Evolutionary conservation across 1,139 yeast species (phyloP).

Genomic region (Diutina rugosa): DNA sequence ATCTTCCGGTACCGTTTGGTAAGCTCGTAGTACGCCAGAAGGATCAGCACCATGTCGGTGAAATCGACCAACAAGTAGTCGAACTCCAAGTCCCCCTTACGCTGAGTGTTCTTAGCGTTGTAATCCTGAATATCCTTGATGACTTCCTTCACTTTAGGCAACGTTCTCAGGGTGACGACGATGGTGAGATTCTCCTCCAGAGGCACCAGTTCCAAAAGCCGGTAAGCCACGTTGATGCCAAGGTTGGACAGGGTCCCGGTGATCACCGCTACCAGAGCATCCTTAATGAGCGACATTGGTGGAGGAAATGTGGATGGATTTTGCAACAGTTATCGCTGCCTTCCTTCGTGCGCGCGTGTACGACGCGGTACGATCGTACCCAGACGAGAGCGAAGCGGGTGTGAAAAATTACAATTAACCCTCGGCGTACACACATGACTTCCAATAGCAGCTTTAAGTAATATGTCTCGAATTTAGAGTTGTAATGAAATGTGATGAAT

Average conservation of each 20-base stretch:
- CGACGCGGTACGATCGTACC: background rate
- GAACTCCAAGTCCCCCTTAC: constrained; percentile 54
- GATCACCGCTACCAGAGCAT: constrained; percentile 21
- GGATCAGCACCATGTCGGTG: constrained; percentile 77
- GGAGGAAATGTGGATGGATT: background rate
- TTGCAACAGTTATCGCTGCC: background rate
- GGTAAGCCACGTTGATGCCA: constrained; percentile 74
- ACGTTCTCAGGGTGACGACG: constrained; percentile 78
- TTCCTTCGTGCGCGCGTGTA: background rate
- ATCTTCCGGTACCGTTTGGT: constrained; percentile 47
- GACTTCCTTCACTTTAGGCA: constrained; percentile 74
- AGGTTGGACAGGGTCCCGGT: constrained; percentile 53
- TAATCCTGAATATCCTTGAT: constrained; percentile 46
- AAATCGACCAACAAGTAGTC: constrained; percentile 84
- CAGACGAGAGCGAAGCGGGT: background rate
- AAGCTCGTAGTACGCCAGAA: constrained; percentile 63
- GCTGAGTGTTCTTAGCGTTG: constrained; percentile 20
- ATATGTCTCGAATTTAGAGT: too few species aligned
- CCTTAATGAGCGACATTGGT: constrained; percentile 1
- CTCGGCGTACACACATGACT: too few species aligned
- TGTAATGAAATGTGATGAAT: too few species aligned
- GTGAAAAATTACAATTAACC: too few species aligned
- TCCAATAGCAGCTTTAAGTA: too few species aligned
- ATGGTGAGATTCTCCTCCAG: constrained; percentile 48
- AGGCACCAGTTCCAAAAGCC: constrained; percentile 52